These are phyloP conservation scores for Cercophora newfieldiana DNA, from an alignment of 495 filamentous ascomycete species.

Conservation along the genomic window DNA sequence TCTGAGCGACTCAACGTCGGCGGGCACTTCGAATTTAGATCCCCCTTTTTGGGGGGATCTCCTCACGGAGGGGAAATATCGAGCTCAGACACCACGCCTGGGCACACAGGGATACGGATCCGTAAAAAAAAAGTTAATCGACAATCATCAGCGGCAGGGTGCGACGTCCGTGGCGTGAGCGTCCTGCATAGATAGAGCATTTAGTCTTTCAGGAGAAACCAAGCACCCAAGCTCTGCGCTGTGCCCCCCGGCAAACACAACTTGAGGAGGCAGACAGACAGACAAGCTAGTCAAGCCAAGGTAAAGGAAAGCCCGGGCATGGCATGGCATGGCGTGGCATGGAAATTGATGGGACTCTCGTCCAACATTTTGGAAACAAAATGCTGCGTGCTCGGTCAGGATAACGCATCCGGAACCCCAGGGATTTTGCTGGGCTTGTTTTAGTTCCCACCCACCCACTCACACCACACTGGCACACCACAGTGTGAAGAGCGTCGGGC, in stretches of 20 bases:
- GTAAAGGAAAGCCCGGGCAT: neutral
- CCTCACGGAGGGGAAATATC: neutral
- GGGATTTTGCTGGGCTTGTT: slow-evolving; percentile 8
- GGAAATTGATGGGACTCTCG: slow-evolving; percentile 4
- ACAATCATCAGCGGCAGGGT: neutral
- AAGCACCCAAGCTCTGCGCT: neutral
- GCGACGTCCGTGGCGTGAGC: neutral
- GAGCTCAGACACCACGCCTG: neutral
- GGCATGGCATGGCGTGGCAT: neutral
- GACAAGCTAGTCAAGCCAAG: neutral
- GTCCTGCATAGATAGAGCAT: neutral
- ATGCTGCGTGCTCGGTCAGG: slow-evolving; percentile 12
- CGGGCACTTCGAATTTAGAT: neutral
- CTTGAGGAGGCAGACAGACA: neutral
- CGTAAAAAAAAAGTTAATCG: neutral
- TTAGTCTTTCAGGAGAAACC: neutral
- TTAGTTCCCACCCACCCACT: slow-evolving; percentile 5
- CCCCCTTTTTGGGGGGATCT: neutral
- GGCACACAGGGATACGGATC: neutral
- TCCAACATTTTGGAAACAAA: slow-evolving; percentile 11
- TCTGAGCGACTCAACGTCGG: neutral
- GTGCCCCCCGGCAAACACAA: neutral
- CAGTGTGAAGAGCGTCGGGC: neutral
- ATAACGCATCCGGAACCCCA: slow-evolving; percentile 14
- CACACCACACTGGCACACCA: neutral